Conservation (phyloP, 768 basidiomycete species). For the Tulasnella sp. region DNA sequence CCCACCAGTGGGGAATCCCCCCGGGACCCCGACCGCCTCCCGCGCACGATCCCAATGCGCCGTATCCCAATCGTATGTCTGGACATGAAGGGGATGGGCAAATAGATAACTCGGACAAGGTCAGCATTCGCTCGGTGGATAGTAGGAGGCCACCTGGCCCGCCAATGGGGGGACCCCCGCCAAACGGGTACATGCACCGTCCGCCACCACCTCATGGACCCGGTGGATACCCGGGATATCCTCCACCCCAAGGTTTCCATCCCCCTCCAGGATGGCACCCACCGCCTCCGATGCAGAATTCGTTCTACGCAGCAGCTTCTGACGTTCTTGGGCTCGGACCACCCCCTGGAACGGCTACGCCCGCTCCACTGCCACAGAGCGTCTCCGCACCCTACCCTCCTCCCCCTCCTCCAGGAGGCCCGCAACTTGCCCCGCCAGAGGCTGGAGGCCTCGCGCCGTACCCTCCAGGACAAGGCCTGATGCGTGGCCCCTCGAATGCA, state of each 20-base stretch:
- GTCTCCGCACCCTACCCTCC: constrained; percentile 24
- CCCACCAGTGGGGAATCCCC: background rate
- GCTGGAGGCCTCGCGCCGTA: constrained; percentile 22
- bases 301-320: constrained; percentile 62
- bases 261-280: constrained; percentile 12
- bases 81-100: background rate
- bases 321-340: constrained; percentile 69
- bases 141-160: background rate
- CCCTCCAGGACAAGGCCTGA: background rate
- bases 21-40: constrained; percentile 5
- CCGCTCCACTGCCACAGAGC: constrained; percentile 23
- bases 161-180: constrained; percentile 2
- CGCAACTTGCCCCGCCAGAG: constrained; percentile 14
- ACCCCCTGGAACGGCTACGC: constrained; percentile 32
- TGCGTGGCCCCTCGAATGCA: background rate
- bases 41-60: background rate
- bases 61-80: background rate
- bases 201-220: constrained; percentile 15
- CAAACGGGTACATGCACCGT: constrained; percentile 12
- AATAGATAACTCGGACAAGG: background rate
- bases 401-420: constrained; percentile 20
- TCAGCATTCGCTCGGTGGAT: constrained; percentile 1
- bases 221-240: constrained; percentile 17
- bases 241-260: constrained; percentile 13
- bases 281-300: constrained; percentile 27